phyloP scores from a whole-genome alignment of 805 yeast genomes.

The Wickerhamiella vanderwaltii region DNA sequence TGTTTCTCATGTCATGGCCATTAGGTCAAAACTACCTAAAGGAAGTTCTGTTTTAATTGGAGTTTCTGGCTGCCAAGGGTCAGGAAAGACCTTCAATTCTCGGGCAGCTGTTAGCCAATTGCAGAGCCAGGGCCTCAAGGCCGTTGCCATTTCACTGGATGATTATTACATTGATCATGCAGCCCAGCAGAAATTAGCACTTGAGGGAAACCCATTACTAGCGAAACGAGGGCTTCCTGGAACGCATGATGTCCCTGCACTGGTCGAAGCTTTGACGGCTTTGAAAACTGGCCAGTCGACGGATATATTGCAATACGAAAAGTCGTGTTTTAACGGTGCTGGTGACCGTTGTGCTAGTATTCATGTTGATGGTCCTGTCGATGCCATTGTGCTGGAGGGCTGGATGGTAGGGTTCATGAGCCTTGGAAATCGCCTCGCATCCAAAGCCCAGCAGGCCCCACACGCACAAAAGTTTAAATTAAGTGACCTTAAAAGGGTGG shows the following conservation, averaged over 20 bases:
- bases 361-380: slow-evolving; percentile 17
- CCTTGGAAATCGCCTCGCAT: slow-evolving; percentile 24
- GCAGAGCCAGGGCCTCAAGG: slow-evolving; percentile 28
- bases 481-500: slow-evolving; percentile 32
- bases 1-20: background rate
- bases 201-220: slow-evolving; percentile 39
- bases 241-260: slow-evolving; percentile 62
- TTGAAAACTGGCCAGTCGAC: slow-evolving; percentile 26
- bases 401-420: slow-evolving; percentile 80
- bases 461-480: slow-evolving; percentile 23
- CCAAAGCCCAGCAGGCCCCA: slow-evolving; percentile 14
- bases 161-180: slow-evolving; percentile 65
- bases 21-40: background rate
- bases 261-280: slow-evolving; percentile 27
- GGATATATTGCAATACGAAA: slow-evolving; percentile 62
- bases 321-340: slow-evolving; percentile 52
- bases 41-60: slow-evolving; percentile 18
- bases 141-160: slow-evolving; percentile 54
- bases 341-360: slow-evolving; percentile 51
- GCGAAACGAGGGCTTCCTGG: slow-evolving; percentile 88
- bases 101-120: slow-evolving; percentile 22
- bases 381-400: slow-evolving; percentile 74
- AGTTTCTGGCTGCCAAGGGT: slow-evolving; percentile 30
- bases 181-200: slow-evolving; percentile 42
- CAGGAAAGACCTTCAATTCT: slow-evolving; percentile 28